Conservation (phyloP, 2,329 filamentous ascomycete genomes). For the Aureobasidium sp. region DNA sequence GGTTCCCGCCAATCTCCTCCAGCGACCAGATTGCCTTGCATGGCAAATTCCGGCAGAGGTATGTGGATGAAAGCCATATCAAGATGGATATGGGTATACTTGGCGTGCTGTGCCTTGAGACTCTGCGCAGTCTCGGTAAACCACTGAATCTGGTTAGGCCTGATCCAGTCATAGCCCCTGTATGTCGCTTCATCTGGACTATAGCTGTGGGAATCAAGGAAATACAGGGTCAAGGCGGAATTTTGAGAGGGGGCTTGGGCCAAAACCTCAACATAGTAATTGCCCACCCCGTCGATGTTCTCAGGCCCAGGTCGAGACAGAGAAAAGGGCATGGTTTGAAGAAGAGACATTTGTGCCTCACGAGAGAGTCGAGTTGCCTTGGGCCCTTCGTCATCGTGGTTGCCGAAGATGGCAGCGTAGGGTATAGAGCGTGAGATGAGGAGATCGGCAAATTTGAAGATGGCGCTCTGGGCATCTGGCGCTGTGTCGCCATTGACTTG, state of each 20-base stretch:
- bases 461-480: slow-evolving; percentile 82
- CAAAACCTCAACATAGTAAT: slow-evolving; percentile 87
- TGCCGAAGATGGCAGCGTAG: slow-evolving; percentile 91
- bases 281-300: slow-evolving; percentile 82
- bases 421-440: slow-evolving; percentile 84
- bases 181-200: slow-evolving; percentile 82
- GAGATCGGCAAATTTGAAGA: slow-evolving; percentile 86
- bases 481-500: slow-evolving; percentile 93
- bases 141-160: slow-evolving; percentile 89
- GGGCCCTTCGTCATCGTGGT: slow-evolving; percentile 89
- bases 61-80: slow-evolving; percentile 98
- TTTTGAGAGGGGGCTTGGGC: slow-evolving; percentile 73
- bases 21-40: slow-evolving; percentile 46
- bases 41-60: slow-evolving; percentile 79
- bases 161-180: slow-evolving; percentile 96
- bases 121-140: slow-evolving; percentile 71
- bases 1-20: slow-evolving; percentile 73
- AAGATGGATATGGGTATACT: slow-evolving; percentile 89
- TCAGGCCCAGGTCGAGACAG: slow-evolving; percentile 77
- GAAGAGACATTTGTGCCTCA: slow-evolving; percentile 71
- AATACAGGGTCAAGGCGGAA: slow-evolving; percentile 87
- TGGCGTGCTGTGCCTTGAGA: slow-evolving; percentile 60
- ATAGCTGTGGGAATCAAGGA: slow-evolving; percentile 89
- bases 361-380: slow-evolving; percentile 51
- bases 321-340: slow-evolving; percentile 82